Evolutionary conservation across 768 basidiomycete genomes (phyloP), one percentile per base, ranked within the genome.

Genomic region (Russula vinacea): DNA sequence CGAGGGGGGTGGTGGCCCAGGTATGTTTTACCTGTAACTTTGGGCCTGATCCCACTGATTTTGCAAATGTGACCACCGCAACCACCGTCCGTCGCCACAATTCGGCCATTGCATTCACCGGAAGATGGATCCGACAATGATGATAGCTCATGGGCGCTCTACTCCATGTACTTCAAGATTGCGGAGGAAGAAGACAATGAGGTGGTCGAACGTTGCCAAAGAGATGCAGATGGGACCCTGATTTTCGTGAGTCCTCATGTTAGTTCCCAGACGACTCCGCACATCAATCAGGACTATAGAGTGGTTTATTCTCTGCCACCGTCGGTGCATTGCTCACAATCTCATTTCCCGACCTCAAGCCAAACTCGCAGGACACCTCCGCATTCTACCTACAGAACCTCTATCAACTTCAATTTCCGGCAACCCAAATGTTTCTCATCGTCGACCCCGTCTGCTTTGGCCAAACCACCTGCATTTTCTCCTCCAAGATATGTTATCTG

Each of bases 281-380:
- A 14, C 1, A 5, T 39, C 29, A 53, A 65, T 14, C 10, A 7
- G 19, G 9, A 29, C 16, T 14, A 8, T 42, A 68, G 68, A 42
- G 59, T 26, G 62, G 62, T 53, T 35, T 69, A 13, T 69, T 69
- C 45, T 60, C 68, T 8, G 67, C 54, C 5, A 50, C 62, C 3
- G 40, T 68, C 24, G 62, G 56, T 24, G 37, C 57, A 26, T 53
- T 67, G 13, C 35, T 54, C 6, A 7, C 53, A 1, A 5, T 37
- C 14, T 22, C 35, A n/a, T 11, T 63, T 6, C 64, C 56, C 22
- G 55, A 57, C 6, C 47, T 69, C 10, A 68, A 29, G 19, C 60
- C 61, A 32, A 17, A 29, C 19, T 29, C 52, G 6, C 49, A 51
- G 10, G 56, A 56, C 24, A 47, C 44, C 10, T 39, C 47, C 1